phyloP scores from a whole-genome alignment of 1,284 basidiomycete genomes.

The Pseudozyma tsukubaensis region DNA sequence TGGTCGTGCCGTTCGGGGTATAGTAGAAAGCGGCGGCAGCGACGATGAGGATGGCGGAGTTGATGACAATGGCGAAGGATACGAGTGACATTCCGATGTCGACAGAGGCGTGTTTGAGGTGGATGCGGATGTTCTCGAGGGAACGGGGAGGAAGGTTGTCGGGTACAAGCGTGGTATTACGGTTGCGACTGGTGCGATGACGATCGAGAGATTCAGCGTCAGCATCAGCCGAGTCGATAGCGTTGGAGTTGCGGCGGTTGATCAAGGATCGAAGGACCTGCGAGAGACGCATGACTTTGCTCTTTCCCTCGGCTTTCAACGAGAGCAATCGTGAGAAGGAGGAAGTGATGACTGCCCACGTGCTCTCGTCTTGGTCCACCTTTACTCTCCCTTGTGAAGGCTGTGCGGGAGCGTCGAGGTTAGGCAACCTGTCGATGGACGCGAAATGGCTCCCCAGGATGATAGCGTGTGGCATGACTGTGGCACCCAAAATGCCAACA shows the following conservation, averaged over 20 bases:
- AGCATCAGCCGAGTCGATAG: constrained; percentile 3
- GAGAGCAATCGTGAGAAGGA: constrained; percentile 14
- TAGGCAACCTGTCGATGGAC: constrained; percentile 54
- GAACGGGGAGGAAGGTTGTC: constrained; percentile 31
- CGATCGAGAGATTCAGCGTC: constrained; percentile 10
- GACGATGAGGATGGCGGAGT: constrained; percentile 77
- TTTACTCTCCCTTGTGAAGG: not conserved
- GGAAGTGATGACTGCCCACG: constrained; percentile 15
- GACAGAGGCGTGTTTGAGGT: constrained; percentile 64
- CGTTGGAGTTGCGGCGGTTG: constrained; percentile 4
- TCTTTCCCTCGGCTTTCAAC: constrained; percentile 18
- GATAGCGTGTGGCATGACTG: constrained; percentile 86
- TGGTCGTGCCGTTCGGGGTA: constrained; percentile 14
- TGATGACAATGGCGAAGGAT: constrained; percentile 77
- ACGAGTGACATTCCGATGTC: constrained; percentile 68
- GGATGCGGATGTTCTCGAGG: constrained; percentile 47
- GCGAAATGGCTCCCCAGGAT: constrained; percentile 82
- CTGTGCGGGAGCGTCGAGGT: constrained; percentile 2
- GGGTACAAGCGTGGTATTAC: not conserved
- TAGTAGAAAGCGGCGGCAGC: constrained; percentile 71
- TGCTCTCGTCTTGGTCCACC: not conserved
- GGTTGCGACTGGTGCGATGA: not conserved
- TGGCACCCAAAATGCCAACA: constrained; percentile 73
- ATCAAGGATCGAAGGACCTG: constrained; percentile 28
- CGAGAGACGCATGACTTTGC: constrained; percentile 20